These are phyloP conservation scores for Actinomortierella ambigua DNA, from an alignment of 371 early-diverging fungal genomes.

Conservation along the genomic window DNA sequence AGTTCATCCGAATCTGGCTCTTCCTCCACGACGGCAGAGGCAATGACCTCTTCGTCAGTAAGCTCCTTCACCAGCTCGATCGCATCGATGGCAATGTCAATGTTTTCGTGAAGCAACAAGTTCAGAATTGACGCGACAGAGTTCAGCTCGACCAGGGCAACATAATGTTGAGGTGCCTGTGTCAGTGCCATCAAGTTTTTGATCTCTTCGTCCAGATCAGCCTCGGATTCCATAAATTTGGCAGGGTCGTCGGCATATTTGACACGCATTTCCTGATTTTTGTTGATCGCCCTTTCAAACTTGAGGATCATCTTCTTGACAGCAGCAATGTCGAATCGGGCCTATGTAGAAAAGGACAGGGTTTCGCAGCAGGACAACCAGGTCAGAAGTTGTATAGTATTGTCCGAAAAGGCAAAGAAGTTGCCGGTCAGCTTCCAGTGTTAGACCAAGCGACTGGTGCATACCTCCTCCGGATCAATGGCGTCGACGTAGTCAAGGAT, in stretches of 20 bases:
- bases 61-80: slow-evolving; percentile 88
- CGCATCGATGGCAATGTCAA: slow-evolving; percentile 87
- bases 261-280: slow-evolving; percentile 88
- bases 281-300: slow-evolving; percentile 85
- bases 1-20: slow-evolving; percentile 58
- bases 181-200: slow-evolving; percentile 75
- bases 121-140: slow-evolving; percentile 69
- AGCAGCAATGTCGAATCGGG: slow-evolving; percentile 61
- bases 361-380: neutral
- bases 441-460: neutral
- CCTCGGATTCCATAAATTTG: slow-evolving; percentile 94
- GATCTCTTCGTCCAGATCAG: slow-evolving; percentile 90
- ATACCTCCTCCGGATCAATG: slow-evolving; percentile 75
- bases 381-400: neutral
- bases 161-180: slow-evolving; percentile 82
- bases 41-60: slow-evolving; percentile 89
- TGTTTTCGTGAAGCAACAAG: slow-evolving; percentile 90
- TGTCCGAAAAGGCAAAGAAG: neutral
- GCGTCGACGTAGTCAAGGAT: slow-evolving; percentile 86
- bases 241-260: slow-evolving; percentile 78
- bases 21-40: slow-evolving; percentile 29
- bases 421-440: neutral
- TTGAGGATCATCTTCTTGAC: slow-evolving; percentile 80
- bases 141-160: slow-evolving; percentile 72
- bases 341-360: slow-evolving; percentile 40